phyloP scores from a whole-genome alignment of 2,329 filamentous ascomycete genomes.

The Ciborinia camelliae region DNA sequence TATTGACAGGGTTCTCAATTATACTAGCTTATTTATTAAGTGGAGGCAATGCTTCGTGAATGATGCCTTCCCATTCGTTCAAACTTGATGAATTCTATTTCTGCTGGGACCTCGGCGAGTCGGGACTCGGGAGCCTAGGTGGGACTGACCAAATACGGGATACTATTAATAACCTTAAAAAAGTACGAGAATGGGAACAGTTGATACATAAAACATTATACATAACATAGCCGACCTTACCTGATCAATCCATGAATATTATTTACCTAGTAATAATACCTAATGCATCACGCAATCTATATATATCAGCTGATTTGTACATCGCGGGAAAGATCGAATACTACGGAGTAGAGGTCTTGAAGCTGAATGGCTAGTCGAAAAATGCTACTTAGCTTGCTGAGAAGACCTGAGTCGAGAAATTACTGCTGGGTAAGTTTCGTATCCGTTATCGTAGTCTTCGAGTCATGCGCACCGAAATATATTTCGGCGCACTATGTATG shows the following conservation, averaged over 20 bases:
- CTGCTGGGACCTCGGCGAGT: no score
- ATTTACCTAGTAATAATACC: no score
- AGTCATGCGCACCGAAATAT: background rate
- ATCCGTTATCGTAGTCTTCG: background rate
- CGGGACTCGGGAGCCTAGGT: no score
- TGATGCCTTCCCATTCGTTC: background rate
- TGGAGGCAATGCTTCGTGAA: slow-evolving; percentile 2
- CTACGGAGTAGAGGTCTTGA: slow-evolving; percentile 11
- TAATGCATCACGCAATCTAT: no score
- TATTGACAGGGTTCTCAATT: no score
- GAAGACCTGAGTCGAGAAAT: background rate
- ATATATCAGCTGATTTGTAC: no score
- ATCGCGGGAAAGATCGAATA: no score
- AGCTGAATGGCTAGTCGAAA: background rate
- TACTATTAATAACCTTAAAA: slow-evolving; percentile 12
- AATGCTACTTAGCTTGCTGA: background rate
- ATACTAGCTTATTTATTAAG: no score
- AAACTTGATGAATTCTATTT: no score
- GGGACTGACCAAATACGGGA: background rate
- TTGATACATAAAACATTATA: no score
- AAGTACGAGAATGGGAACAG: slow-evolving; percentile 10
- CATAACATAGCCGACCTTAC: no score
- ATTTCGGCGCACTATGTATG: background rate
- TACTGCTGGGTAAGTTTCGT: background rate
- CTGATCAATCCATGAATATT: no score